These are phyloP conservation scores for Dothiorella sarmentorum DNA, from an alignment of 2,329 filamentous ascomycete species.

Conservation along the genomic window DNA sequence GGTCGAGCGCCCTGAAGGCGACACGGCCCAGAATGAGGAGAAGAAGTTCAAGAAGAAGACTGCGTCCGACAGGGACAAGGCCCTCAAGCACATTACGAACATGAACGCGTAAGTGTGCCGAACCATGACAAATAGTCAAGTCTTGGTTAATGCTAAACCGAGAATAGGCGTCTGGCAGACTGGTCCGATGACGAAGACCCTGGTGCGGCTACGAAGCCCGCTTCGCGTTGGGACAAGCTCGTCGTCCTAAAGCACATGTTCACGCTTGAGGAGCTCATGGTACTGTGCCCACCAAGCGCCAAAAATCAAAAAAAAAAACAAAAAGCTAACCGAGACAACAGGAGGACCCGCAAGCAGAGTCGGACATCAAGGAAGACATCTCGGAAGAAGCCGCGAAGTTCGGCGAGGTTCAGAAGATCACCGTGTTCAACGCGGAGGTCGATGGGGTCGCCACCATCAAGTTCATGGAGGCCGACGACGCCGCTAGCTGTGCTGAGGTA, in stretches of 20 bases:
- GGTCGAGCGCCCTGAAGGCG: constrained; percentile 58
- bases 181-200: constrained; percentile 81
- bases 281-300: too few species aligned
- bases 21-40: too few species aligned
- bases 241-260: constrained; percentile 94
- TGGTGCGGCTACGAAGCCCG: constrained; percentile 33
- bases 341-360: constrained; percentile 2
- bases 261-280: constrained; percentile 53
- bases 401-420: constrained; percentile 84
- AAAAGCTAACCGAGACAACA: not conserved
- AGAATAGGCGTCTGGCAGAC: constrained; percentile 74
- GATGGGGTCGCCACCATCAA: constrained; percentile 83
- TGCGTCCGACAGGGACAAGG: constrained; percentile 75
- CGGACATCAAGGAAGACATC: constrained; percentile 56
- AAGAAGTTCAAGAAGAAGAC: constrained; percentile 56
- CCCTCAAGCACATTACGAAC: constrained; percentile 73
- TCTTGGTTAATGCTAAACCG: not conserved
- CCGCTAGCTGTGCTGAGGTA: constrained; percentile 63
- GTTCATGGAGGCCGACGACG: constrained; percentile 69
- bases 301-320: too few species aligned
- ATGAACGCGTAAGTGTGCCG: constrained; percentile 60
- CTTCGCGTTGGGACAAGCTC: constrained; percentile 67
- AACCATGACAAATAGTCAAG: too few species aligned
- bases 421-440: constrained; percentile 81
- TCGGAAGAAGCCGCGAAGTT: constrained; percentile 84